Base-by-base conservation (phyloP, 345 rosid species). In the Capsella bursapastoris region DNA sequence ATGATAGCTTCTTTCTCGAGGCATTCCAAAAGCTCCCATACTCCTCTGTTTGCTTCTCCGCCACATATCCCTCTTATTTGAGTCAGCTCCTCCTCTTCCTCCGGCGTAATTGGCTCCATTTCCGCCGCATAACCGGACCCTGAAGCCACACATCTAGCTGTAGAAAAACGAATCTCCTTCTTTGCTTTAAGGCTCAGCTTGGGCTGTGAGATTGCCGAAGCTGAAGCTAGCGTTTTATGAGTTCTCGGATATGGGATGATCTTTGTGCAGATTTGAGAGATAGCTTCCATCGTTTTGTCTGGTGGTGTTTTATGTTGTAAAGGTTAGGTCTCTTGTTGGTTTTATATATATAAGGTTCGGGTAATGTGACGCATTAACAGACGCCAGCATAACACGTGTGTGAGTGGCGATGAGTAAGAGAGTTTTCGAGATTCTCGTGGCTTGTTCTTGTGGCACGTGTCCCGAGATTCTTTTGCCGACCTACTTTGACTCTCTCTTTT, bases 1-100 rank as follows among this genome's bases (percentile, higher is more conserved):
- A 87, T 88, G 70, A 92, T 92, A n/a, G 94, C 98, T 75, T 92
- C 98, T 13, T 56, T 82, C 80, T 92, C 96, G 73, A 92, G 78
- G 64, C 91, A 87, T 71, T 88, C 97, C 43, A 89, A 70, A 63
- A 87, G 56, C 71, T 85, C 94, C 80, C 81, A 84, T 53, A 71
- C 52, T 45, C 85, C 89, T 76, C 66, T 64, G 22, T 50, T 65
- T 8, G 16, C 82, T 70, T 78, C 78, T 71, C 78, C 89, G 4
- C 80, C 77, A 75, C 91, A 86, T 45, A 74, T 76, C 32, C 71
- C 84, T 77, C 75, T 32, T 70, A 31, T 68, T 60, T 77, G 71
- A 73, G 83, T 74, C 85, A 85, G 76, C 4, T 77, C 88, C 57
- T 83, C 85, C 59, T 68, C 79, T 50, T 65, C 83, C 68, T 78